Base-by-base conservation (phyloP, 2,329 filamentous ascomycete species). In the Chrysosporium keratinophilum region DNA sequence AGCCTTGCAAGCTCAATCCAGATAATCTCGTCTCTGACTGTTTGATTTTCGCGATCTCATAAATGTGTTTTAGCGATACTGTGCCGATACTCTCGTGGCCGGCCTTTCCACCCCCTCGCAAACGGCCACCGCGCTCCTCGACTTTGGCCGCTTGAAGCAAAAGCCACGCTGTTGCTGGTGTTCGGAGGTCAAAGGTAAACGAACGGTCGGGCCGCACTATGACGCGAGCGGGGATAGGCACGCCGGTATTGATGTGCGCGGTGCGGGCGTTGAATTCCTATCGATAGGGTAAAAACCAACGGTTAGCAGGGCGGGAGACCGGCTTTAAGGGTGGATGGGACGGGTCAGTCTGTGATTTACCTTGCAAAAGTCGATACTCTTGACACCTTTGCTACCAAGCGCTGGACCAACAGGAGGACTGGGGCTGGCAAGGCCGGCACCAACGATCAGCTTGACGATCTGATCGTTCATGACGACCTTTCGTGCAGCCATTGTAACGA, bases 341-440 rank as follows among this genome's bases (percentile, higher is more conserved):
- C 7, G 1, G 12, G 39, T 12, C 9, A 19, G 14, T 37, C 40
- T 33, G 43, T 46, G 39, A 53, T 67, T 54, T 69, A 95, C 91
- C 80, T 97, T 97, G 82, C 93, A 97, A 71, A 97, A 98, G 74
- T 98, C 93, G 85, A 98, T 98, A 55, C 87, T 94, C 77, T 98
- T 98, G 58, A 98, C 87, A 77, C 93, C 93, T 77, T 96, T 97
- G 70, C 85, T 91, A 74, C 93, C 93, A 60, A 98, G 80, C 52
- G 93, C 93, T 55, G 93, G 93, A 77, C 93, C 93, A 65, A 98
- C 90, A 3, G 93, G 93, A 34, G 93, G 93, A 73, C 89, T 94
- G 31, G 93, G 93, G 65, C 84, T 91, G 56, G 93, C 93, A 71
- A 96, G 88, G 23, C 93, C 93, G 54, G 93, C 93, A 64, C 91